A percentile compares a stretch with the other conserved stretches of the same genome.
These are phyloP conservation scores for Populus tomentosa DNA, from an alignment of 441 rosid genomes.

Conservation along the genomic window DNA sequence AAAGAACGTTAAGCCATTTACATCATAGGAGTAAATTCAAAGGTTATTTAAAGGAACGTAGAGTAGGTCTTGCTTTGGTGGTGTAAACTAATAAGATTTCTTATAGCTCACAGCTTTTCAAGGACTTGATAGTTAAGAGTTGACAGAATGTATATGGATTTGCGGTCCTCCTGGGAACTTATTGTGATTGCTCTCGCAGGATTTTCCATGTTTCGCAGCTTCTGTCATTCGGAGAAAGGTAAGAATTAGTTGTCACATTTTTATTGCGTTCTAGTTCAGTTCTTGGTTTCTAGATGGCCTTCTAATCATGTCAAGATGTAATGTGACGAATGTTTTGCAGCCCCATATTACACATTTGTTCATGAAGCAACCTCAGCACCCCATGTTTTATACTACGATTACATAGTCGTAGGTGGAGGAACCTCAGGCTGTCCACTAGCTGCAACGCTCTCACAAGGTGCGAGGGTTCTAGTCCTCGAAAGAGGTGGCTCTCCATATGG, in stretches of 20 bases:
- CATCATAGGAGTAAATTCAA: background rate
- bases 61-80: background rate
- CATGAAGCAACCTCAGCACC: conserved; percentile 47
- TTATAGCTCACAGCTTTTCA: background rate
- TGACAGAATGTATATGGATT: background rate
- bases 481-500: conserved; percentile 81
- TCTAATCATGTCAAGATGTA: background rate
- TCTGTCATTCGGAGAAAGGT: conserved; percentile 35
- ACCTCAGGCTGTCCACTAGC: conserved; percentile 92
- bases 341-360: conserved; percentile 43
- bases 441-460: conserved; percentile 66
- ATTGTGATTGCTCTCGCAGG: conserved; percentile 12
- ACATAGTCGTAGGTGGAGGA: conserved; percentile 85
- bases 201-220: conserved; percentile 28
- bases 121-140: background rate
- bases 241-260: background rate
- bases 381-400: conserved; percentile 36
- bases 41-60: conserved; percentile 8
- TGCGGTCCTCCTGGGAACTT: background rate
- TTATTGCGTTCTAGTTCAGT: background rate
- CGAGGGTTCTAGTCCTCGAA: conserved; percentile 67
- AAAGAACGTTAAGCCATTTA: conserved; percentile 6
- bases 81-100: background rate
- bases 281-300: background rate
- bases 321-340: conserved; percentile 8